Conservation (phyloP, 2,329 filamentous ascomycete species). For the Trichoderma sp. region DNA sequence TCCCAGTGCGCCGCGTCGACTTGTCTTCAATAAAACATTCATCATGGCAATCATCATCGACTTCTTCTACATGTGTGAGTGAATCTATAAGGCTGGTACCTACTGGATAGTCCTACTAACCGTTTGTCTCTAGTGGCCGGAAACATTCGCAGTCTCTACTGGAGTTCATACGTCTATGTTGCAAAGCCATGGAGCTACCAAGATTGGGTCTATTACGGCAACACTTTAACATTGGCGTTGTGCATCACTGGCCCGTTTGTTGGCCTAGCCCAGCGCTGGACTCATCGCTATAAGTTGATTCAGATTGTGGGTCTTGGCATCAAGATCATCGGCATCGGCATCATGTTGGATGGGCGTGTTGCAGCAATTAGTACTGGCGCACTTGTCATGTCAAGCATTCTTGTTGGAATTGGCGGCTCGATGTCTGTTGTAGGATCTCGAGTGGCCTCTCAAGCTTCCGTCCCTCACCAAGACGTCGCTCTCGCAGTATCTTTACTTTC, state of each 20-base stretch:
- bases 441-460: constrained; percentile 45
- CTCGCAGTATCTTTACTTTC: constrained; percentile 41
- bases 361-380: constrained; percentile 42
- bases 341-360: constrained; percentile 38
- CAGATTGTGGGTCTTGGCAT: constrained; percentile 43
- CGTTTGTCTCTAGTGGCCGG: constrained; percentile 35
- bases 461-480: constrained; percentile 46
- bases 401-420: constrained; percentile 33
- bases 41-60: constrained; percentile 39
- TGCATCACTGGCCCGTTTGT: constrained; percentile 41
- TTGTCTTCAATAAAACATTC: constrained; percentile 41
- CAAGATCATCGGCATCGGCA: constrained; percentile 44
- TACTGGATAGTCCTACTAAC: background rate
- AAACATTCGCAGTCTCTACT: constrained; percentile 40
- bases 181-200: constrained; percentile 42
- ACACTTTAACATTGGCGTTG: constrained; percentile 43
- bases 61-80: constrained; percentile 36
- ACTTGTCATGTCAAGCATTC: constrained; percentile 33
- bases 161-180: constrained; percentile 41
- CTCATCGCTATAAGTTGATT: constrained; percentile 46
- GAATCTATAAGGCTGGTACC: background rate
- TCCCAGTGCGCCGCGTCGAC: constrained; percentile 35
- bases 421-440: constrained; percentile 44
- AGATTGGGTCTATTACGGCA: constrained; percentile 44
- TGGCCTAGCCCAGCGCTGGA: constrained; percentile 40